Evolutionary conservation across 148 eudicot genomes (phyloP).

Genomic region (Rhododendron ovatum): DNA sequence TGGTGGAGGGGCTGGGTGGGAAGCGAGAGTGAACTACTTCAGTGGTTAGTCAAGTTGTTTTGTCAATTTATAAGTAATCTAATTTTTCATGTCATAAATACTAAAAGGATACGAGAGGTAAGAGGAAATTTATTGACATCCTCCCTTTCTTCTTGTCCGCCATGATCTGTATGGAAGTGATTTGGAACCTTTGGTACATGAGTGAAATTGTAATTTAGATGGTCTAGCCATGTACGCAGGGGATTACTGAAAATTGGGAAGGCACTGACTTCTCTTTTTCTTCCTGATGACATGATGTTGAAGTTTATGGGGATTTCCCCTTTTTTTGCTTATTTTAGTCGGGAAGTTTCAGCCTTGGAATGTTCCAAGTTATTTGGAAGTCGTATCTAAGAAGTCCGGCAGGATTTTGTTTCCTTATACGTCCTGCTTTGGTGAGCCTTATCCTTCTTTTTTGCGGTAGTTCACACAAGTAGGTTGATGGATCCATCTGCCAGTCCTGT

Average conservation of each 20-base stretch:
- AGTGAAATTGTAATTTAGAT: background rate
- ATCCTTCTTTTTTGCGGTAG: background rate
- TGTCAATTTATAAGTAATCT: background rate
- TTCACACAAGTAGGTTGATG: background rate
- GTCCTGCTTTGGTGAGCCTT: background rate
- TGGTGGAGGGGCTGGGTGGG: background rate
- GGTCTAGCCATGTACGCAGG: background rate
- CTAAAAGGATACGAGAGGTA: background rate
- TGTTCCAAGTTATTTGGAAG: background rate
- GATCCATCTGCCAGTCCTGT: background rate
- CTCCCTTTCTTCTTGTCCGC: background rate
- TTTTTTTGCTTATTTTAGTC: background rate
- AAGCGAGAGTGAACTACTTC: background rate
- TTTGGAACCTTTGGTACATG: background rate
- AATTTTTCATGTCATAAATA: background rate
- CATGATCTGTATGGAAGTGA: too few relatives aligned
- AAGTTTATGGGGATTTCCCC: background rate
- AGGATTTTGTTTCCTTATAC: background rate
- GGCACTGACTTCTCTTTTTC: background rate
- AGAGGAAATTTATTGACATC: background rate
- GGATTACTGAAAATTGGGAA: background rate
- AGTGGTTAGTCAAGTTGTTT: background rate
- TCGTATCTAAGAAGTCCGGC: background rate
- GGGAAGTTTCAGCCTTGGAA: background rate
- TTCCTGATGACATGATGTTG: background rate